Evolutionary conservation across 108 stramenopile species (phyloP), one percentile per base, ranked within the genome.

Genomic region (Fragilariopsis cylindrus): DNA sequence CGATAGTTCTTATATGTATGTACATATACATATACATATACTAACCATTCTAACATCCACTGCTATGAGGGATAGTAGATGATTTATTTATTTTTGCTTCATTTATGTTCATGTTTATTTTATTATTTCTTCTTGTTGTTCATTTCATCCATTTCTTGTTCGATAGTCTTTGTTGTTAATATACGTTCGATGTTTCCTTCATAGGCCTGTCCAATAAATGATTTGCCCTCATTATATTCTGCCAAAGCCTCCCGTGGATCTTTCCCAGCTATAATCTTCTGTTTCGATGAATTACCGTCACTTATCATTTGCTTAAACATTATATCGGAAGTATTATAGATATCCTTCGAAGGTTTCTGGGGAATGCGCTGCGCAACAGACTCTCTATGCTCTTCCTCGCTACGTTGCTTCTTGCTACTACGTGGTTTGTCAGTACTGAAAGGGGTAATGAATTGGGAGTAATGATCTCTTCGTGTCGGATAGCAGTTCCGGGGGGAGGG

Each of bases 161-260:
- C 92, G 41, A 86, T 85, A 12, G 92, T 93, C 69, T 89, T 91
- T 21, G 89, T 87, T 52, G 92, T 85, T 57, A 93, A 69, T n/a
- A 91, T 88, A 21, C 82, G 73, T 75, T 87, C 85, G 16, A 87
- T 72, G 58, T 92, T 92, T 5, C 91, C 91, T 64, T 83, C 81
- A 19, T 75, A 81, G 53, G 78, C 78, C n/a, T 64, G 70, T 46
- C 74, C 65, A 71, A 73, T 81, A 65, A 85, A 91, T 43, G 62
- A 83, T 79, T 91, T 91, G 15, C 90, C 90, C 60, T 92, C 88
- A 8, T 45, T 69, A 42, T 75, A 81, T 41, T 79, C 82, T 44
- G 86, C 84, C 80, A 93, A 65, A 42, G 91, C 94, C 46, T 88
- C 92, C 44, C 94, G 70, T 16, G 94, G 94, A 77, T 96, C 94